Base-by-base conservation (phyloP, 345 rosid genomes). In the Murraya paniculata region DNA sequence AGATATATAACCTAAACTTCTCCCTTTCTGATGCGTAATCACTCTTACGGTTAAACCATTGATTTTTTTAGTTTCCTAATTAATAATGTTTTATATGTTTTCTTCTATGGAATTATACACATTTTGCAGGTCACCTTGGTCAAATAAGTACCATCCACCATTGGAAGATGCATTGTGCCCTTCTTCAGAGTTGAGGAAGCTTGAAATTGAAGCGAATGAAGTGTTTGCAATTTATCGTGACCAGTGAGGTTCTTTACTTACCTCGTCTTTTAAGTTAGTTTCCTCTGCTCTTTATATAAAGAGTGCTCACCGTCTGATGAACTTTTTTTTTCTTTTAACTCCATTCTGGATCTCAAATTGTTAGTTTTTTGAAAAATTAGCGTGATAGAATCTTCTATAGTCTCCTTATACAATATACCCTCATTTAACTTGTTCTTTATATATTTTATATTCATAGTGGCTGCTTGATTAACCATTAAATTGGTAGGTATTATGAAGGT, bases 181-280 rank as follows among this genome's bases (percentile, higher is more conserved):
- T 27, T 91, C 99, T 21, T 65, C 88, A 36, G 90, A 87, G 77
- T 82, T 95, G 82, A 92, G 99, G 87, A 90, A 94, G 70, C 94
- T 93, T 31, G 99, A 95, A 85, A 84, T 89, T 67, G 98, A 95
- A 86, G 98, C 98, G 9, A 95, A 95, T 50, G 99, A 92, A 2
- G 81, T 94, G 83, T 95, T 95, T 83, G 78, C 95, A 77, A 77
- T 92, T 78, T 95, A 95, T 79, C 91, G 94, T 93, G 99, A 95
- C 94, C 99, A 95, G 99, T 95, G 97, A 95, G 99, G 93, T 91
- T 92, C 97, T 90, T 93, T 80, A 67, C 94, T 88, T 91, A 80
- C 89, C 92, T 92, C 86, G 87, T 89, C 85, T 76, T 45, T 87
- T 82, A 80, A 83, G 56, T 70, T 27, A 25, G 18, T 55, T 81